Evolutionary conservation across 805 yeast genomes (phyloP).

Genomic region (Peterozyma xylosa): DNA sequence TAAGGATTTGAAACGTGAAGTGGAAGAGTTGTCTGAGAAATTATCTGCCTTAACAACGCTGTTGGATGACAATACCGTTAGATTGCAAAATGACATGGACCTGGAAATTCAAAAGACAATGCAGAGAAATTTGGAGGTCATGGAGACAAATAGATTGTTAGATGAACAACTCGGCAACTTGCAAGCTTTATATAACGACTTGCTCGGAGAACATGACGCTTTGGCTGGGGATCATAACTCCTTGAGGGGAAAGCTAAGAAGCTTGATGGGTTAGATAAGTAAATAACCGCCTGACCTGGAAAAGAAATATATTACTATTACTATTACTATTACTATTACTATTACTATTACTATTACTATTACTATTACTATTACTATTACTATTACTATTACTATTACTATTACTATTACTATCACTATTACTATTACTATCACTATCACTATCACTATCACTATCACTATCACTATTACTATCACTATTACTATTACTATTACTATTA

Average conservation of each 20-base stretch:
- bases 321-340: no score
- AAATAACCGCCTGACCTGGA: not conserved
- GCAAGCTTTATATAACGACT: conserved; percentile 21
- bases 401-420: not conserved
- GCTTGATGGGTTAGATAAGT: conserved; percentile 4
- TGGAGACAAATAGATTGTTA: conserved; percentile 49
- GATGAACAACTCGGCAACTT: conserved; percentile 44
- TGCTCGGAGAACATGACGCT: conserved; percentile 26
- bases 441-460: not conserved
- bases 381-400: not conserved
- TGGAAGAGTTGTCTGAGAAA: conserved; percentile 38
- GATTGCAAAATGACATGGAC: conserved; percentile 26
- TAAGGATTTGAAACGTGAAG: conserved; percentile 42
- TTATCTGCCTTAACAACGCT: conserved; percentile 21
- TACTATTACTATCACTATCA: not conserved
- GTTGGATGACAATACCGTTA: conserved; percentile 15
- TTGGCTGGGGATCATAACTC: conserved; percentile 22
- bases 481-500: not conserved
- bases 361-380: not conserved
- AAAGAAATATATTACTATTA: no score
- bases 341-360: not conserved
- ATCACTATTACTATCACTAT: not conserved
- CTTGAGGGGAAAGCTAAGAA: conserved; percentile 15
- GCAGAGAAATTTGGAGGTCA: conserved; percentile 58
- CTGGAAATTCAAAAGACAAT: conserved; percentile 51